Percentiles rank a stretch among this genome's conserved stretches.
Conservation (phyloP, 441 rosid species). For the Arabidopsis hybrid region DNA sequence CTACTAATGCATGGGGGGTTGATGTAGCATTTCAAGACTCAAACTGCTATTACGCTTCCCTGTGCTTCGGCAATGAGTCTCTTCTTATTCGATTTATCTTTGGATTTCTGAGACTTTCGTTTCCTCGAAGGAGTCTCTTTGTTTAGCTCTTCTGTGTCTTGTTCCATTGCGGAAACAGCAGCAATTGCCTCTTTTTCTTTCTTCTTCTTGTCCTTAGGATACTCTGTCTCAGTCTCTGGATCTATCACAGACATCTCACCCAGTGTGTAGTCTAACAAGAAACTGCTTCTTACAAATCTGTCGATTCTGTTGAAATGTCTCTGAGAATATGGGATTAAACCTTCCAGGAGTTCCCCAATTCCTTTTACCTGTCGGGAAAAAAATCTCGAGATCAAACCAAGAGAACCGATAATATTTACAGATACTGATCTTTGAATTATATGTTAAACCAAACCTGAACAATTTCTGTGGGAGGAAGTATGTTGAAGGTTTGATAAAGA, state of each 20-base stretch:
- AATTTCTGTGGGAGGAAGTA: slow-evolving; percentile 78
- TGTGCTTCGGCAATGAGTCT: slow-evolving; percentile 49
- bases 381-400: slow-evolving; percentile 15
- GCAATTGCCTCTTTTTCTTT: slow-evolving; percentile 27
- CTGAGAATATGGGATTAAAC: slow-evolving; percentile 88
- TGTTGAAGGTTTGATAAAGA: slow-evolving; percentile 73
- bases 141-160: slow-evolving; percentile 23
- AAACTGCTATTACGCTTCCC: slow-evolving; percentile 34
- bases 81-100: slow-evolving; percentile 66
- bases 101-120: slow-evolving; percentile 63
- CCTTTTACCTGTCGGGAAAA: slow-evolving; percentile 66
- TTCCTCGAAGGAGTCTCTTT: slow-evolving; percentile 56
- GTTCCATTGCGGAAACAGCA: slow-evolving; percentile 27
- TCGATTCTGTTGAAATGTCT: slow-evolving; percentile 93
- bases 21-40: slow-evolving; percentile 22
- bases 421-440: background rate
- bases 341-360: slow-evolving; percentile 86
- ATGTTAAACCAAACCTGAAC: slow-evolving; percentile 62
- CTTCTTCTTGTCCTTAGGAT: slow-evolving; percentile 32
- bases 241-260: slow-evolving; percentile 85
- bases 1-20: background rate
- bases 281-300: slow-evolving; percentile 87
- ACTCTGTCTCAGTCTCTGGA: slow-evolving; percentile 50
- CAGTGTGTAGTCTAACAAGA: slow-evolving; percentile 84
- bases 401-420: background rate